Conservation (phyloP, 2,329 filamentous ascomycete genomes). For the Colletotrichum musae region DNA sequence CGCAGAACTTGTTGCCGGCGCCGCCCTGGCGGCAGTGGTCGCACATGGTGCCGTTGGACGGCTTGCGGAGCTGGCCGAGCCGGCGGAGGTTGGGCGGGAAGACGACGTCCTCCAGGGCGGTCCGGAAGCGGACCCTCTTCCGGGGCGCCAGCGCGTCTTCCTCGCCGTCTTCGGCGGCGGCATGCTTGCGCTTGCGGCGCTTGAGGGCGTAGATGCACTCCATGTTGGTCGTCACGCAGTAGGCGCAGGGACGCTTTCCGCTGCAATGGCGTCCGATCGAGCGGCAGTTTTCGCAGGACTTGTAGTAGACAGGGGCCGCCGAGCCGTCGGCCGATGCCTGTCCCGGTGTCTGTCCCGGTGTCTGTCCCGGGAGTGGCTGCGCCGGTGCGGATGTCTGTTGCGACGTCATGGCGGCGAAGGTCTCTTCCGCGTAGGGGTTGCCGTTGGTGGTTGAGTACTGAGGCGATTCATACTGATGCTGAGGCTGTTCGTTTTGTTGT, state of each 20-base stretch:
- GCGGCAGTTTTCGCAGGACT: constrained; percentile 2
- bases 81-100: background rate
- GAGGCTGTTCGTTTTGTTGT: background rate
- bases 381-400: too few relatives aligned
- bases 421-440: too few relatives aligned
- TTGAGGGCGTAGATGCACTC: background rate
- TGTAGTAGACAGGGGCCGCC: background rate
- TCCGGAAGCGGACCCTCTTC: background rate
- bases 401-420: too few relatives aligned
- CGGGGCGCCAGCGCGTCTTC: background rate
- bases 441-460: too few relatives aligned
- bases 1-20: constrained; percentile 15
- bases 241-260: background rate
- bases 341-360: too few relatives aligned
- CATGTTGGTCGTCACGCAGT: background rate
- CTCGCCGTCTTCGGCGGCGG: background rate
- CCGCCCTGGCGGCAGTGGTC: constrained; percentile 27
- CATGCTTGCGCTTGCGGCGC: background rate
- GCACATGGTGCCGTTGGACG: constrained; percentile 14
- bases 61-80: background rate
- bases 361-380: too few relatives aligned
- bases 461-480: too few relatives aligned
- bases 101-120: background rate
- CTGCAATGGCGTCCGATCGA: background rate
- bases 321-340: too few relatives aligned